phyloP scores from a whole-genome alignment of 306 rosid genomes.

The Oemleria cerasiformis region DNA sequence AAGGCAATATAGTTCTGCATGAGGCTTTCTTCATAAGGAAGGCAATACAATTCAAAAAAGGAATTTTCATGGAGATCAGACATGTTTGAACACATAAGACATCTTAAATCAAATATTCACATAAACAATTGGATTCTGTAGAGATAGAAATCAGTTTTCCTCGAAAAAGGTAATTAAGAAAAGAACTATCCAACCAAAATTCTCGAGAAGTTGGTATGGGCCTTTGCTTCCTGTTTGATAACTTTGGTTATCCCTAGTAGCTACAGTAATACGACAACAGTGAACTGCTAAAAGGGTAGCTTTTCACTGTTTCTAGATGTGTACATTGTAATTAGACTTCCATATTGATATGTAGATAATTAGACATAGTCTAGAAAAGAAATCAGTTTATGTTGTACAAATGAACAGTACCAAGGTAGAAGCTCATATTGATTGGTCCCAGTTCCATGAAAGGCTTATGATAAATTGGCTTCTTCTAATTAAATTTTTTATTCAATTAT shows the following conservation, averaged over 20 bases:
- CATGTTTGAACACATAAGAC: neutral
- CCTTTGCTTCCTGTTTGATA: neutral
- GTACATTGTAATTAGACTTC: neutral
- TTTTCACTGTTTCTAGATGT: neutral
- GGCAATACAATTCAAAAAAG: neutral
- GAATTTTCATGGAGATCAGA: neutral
- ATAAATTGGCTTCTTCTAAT: constrained; percentile 6
- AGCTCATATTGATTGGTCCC: neutral
- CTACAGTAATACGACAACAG: neutral
- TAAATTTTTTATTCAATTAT: constrained; percentile 14
- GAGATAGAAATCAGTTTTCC: neutral
- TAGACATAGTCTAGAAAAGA: neutral
- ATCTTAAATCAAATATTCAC: neutral
- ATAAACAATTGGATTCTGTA: no score
- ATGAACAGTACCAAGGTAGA: neutral
- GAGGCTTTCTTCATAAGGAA: neutral
- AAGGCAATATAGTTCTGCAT: neutral
- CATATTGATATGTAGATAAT: neutral
- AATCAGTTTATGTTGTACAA: neutral
- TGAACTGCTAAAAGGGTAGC: neutral
- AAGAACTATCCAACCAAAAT: neutral
- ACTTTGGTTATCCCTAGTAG: neutral
- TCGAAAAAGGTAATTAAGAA: neutral
- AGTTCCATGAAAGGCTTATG: neutral
- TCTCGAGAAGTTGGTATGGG: neutral